Percentiles rank a stretch among this genome's conserved stretches.
Conservation (phyloP, 495 filamentous ascomycete species). For the Aspergillus bertholletiae region DNA sequence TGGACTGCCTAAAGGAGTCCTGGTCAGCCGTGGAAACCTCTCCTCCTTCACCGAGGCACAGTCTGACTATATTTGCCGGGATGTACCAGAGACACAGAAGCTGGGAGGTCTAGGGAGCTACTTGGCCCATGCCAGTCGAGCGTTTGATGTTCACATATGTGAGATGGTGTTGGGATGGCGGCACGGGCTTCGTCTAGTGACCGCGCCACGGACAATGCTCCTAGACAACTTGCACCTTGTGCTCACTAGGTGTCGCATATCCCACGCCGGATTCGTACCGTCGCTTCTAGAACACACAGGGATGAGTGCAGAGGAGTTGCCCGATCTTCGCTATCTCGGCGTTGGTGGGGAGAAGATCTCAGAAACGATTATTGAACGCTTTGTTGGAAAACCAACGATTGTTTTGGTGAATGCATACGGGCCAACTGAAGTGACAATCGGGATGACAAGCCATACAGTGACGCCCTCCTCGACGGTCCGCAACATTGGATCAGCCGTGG, state of each 20-base stretch:
- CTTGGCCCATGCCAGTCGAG: constrained; percentile 22
- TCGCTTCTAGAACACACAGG: constrained; percentile 19
- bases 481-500: not conserved
- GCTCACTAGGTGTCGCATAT: constrained; percentile 60
- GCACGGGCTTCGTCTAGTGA: constrained; percentile 21
- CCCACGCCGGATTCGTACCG: constrained; percentile 47
- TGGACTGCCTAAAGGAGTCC: constrained; percentile 43
- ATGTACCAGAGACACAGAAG: constrained; percentile 10
- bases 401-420: constrained; percentile 46
- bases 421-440: constrained; percentile 80
- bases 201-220: constrained; percentile 21
- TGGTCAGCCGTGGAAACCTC: constrained; percentile 26
- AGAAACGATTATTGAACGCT: constrained; percentile 21
- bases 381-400: constrained; percentile 12
- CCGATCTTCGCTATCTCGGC: constrained; percentile 21
- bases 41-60: not conserved
- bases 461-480: constrained; percentile 47
- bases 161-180: constrained; percentile 28
- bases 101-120: constrained; percentile 20
- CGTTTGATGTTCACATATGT: constrained; percentile 17
- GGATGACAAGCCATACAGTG: constrained; percentile 65
- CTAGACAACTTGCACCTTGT: constrained; percentile 29
- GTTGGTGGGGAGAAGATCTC: constrained; percentile 30
- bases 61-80: not conserved
- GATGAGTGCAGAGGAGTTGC: constrained; percentile 15